Evolutionary conservation across 208 protist species (phyloP).

Genomic region (Acanthamoeba lenticulata): DNA sequence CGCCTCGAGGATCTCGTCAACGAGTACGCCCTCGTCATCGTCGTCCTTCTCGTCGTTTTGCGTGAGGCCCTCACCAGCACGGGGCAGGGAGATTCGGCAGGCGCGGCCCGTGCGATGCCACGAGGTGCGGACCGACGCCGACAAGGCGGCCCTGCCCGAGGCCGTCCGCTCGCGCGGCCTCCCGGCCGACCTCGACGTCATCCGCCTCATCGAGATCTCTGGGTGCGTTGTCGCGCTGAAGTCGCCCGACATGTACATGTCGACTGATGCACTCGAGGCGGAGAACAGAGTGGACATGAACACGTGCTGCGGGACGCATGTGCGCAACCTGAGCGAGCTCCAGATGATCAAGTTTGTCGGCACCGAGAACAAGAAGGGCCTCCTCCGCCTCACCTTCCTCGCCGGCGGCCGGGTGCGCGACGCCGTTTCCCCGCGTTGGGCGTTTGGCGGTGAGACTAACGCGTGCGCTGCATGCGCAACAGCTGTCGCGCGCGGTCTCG

Average conservation of each 20-base stretch:
- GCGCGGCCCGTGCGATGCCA: not conserved
- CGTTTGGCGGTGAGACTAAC: not conserved
- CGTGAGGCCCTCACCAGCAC: not conserved
- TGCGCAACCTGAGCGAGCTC: conserved; percentile 67
- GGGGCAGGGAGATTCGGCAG: not conserved
- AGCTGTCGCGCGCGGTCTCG: conserved; percentile 1
- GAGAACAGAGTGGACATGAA: conserved; percentile 69
- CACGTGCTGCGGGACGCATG: conserved; percentile 74
- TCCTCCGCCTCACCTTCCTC: conserved; percentile 33
- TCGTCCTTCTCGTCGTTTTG: not conserved
- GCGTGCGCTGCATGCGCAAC: not conserved
- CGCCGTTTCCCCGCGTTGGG: not conserved
- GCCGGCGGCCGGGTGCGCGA: not conserved
- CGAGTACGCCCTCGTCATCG: not conserved
- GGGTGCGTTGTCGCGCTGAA: not conserved
- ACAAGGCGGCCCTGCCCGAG: conserved; percentile 6
- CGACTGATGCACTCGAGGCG: not conserved
- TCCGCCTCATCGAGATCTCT: conserved; percentile 66
- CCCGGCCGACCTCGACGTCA: not conserved
- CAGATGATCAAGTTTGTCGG: conserved; percentile 71
- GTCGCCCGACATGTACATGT: not conserved
- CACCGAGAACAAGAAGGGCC: conserved; percentile 45
- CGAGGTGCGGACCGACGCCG: not conserved
- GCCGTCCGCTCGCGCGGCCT: conserved; percentile 66
- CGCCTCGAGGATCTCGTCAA: conserved; percentile 16